Evolutionary conservation across 2,329 filamentous ascomycete species (phyloP).

Genomic region (Stromatinia cepivora): DNA sequence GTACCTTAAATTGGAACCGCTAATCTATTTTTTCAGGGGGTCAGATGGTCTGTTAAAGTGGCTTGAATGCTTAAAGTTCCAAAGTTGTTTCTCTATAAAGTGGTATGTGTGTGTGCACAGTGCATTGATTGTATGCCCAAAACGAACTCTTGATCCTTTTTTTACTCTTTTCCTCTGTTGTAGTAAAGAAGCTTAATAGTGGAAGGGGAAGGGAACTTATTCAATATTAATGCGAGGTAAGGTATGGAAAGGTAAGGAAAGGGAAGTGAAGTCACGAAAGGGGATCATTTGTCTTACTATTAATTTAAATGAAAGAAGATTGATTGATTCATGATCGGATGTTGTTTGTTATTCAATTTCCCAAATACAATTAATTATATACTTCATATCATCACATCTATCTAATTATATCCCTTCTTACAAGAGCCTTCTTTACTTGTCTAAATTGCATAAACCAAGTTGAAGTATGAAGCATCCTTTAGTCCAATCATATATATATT

Average conservation of each 20-base stretch:
- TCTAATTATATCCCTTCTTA: too few relatives aligned
- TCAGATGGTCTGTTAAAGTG: constrained; percentile 8
- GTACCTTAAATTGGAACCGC: background rate
- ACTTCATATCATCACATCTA: too few relatives aligned
- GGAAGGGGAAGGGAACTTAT: background rate
- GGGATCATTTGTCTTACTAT: background rate
- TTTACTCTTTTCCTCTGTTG: background rate
- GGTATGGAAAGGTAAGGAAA: background rate
- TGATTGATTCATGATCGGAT: background rate
- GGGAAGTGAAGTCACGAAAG: too few relatives aligned
- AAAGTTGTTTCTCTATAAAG: constrained; percentile 3
- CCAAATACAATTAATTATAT: too few relatives aligned
- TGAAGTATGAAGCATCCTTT: too few relatives aligned
- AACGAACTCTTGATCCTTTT: too few relatives aligned
- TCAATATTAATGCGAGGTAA: background rate
- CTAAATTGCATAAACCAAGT: too few relatives aligned
- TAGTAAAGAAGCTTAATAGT: constrained; percentile 1
- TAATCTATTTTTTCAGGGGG: background rate
- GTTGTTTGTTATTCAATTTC: constrained; percentile 6
- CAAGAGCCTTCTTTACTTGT: too few relatives aligned
- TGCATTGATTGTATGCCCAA: background rate
- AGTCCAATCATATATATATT: too few relatives aligned
- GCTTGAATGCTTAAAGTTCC: background rate
- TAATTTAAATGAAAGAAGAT: background rate
- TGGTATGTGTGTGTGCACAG: background rate